Base-by-base conservation (phyloP, 768 basidiomycete genomes). In the Dioszegia hungarica region DNA sequence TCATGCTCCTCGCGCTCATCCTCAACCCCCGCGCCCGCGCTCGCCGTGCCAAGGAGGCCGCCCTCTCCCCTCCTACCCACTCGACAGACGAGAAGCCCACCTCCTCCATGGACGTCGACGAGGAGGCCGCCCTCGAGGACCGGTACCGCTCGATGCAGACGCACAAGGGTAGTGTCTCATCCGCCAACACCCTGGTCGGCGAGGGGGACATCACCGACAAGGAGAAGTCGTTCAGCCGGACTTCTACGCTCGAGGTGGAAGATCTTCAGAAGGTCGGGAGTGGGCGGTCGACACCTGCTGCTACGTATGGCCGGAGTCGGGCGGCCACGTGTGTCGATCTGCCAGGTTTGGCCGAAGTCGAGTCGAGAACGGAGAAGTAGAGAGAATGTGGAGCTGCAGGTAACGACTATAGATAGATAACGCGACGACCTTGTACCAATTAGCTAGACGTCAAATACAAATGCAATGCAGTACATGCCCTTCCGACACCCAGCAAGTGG, bases 1-100 rank as follows among this genome's bases (percentile, higher is more conserved):
- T 90, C 34, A 66, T 89, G 19, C 28, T 88, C 15, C 79, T 83
- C 4, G 85, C 85, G 0, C 56, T 83, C 10, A 80, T 87, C 24
- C 80, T 89, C 33, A 88, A 89, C 68, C 86, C 86, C 1, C 70
- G 79, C 0, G 68, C 66, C 2, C 63, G 54, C 34, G 56, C 68
- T 8, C 55, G 63, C 36, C 58, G 68, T 25, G 59, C 41, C 8
- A 39, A 50, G 29, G 58, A 68, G 37, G 19, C 9, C 27, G 40
- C 43, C 34, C 41, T 37, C 8, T 20, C 20, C 37, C n/a, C 52
- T 19, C n/a, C 34, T 2, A 25, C 36, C 17, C 15, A 34, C n/a
- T 2, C 22, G 9, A 34, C 31, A 5, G 5, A 11, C 36, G 37
- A 37, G 11, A 28, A 51, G 24, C 14, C 34, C 4, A n/a, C 22